Conservation (phyloP, 2,329 filamentous ascomycete genomes). For the Albophoma yamanashiensis region DNA sequence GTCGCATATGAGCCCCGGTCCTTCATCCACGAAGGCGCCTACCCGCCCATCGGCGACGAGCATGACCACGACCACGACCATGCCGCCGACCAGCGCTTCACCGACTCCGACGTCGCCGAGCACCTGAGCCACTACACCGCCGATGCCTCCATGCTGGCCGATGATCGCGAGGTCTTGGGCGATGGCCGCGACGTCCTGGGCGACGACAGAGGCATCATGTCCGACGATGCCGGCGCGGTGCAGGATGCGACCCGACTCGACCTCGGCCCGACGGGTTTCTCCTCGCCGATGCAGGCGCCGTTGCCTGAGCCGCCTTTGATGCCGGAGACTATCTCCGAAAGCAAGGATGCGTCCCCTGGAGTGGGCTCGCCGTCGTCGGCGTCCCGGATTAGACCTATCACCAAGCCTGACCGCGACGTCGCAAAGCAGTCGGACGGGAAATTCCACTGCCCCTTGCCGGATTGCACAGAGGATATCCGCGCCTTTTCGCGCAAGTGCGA, state of each 20-base stretch:
- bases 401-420: slow-evolving; percentile 47
- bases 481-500: slow-evolving; percentile 79
- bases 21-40: slow-evolving; percentile 37
- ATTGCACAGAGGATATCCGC: slow-evolving; percentile 54
- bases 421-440: slow-evolving; percentile 60
- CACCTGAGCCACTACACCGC: slow-evolving; percentile 32
- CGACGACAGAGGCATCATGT: slow-evolving; percentile 22
- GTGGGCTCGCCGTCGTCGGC: slow-evolving; percentile 19
- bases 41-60: slow-evolving; percentile 33
- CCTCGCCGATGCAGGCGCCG: slow-evolving; percentile 22
- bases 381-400: slow-evolving; percentile 39
- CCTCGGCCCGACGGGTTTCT: slow-evolving; percentile 20
- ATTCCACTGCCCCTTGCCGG: slow-evolving; percentile 61
- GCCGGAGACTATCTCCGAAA: slow-evolving; percentile 20
- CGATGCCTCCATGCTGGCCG: slow-evolving; percentile 24
- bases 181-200: slow-evolving; percentile 23
- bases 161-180: slow-evolving; percentile 13
- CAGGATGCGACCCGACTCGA: slow-evolving; percentile 28
- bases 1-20: slow-evolving; percentile 40
- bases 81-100: slow-evolving; percentile 27
- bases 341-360: slow-evolving; percentile 22
- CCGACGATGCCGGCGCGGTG: slow-evolving; percentile 25
- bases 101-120: slow-evolving; percentile 31
- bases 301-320: slow-evolving; percentile 19
- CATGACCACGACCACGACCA: slow-evolving; percentile 29